phyloP scores from a whole-genome alignment of 2,329 filamentous ascomycete species.

The Ilyonectria destructans region DNA sequence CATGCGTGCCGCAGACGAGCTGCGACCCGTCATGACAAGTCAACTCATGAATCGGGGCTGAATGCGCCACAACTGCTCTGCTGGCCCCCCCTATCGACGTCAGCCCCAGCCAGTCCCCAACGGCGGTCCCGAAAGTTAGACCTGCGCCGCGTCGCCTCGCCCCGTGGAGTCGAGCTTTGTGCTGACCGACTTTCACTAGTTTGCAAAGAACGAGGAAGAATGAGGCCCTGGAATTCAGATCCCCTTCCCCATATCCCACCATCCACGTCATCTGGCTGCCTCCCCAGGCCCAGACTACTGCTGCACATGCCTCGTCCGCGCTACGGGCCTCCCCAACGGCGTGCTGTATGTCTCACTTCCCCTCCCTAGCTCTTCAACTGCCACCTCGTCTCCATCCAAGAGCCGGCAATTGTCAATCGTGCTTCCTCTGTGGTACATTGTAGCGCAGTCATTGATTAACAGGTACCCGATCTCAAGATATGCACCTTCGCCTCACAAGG shows the following conservation, averaged over 20 bases:
- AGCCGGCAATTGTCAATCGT: too few relatives aligned
- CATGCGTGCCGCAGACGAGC: not conserved
- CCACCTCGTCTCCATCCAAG: not conserved
- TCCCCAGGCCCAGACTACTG: not conserved
- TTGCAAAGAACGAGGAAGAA: not conserved
- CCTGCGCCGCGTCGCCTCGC: not conserved
- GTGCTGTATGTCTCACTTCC: not conserved
- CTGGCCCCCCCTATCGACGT: constrained; percentile 2
- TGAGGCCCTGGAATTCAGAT: not conserved
- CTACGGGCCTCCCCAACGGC: not conserved
- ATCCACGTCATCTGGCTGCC: not conserved
- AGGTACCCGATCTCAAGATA: not conserved
- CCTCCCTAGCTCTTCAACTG: not conserved
- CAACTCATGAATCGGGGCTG: not conserved
- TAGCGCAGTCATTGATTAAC: not conserved
- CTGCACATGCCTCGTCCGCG: not conserved
- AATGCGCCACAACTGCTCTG: constrained; percentile 7
- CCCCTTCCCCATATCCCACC: not conserved
- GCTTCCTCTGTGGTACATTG: not conserved
- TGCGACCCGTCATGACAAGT: constrained; percentile 10
- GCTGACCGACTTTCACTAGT: not conserved
- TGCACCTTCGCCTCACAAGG: not conserved
- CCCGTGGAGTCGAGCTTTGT: not conserved
- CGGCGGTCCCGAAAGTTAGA: constrained; percentile 14
- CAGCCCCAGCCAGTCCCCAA: constrained; percentile 4